A percentile compares a stretch with the other conserved stretches of the same genome.
Evolutionary conservation across 768 basidiomycete species (phyloP).

Genomic region (Termitomyces sp.): DNA sequence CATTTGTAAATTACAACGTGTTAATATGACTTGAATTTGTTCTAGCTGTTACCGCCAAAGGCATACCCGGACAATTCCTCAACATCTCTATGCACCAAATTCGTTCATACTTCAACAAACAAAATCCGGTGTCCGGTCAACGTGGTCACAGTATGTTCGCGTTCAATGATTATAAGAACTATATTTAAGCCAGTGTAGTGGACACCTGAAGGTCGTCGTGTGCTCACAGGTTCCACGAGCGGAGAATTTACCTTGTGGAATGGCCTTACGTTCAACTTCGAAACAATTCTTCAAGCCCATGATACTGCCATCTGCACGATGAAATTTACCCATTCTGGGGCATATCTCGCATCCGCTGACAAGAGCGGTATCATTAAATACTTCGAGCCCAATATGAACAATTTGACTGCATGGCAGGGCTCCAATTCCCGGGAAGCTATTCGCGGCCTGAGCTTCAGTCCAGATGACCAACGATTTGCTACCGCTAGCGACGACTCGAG

Average conservation of each 20-base stretch:
- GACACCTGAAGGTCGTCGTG: constrained; percentile 93
- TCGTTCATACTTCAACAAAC: constrained; percentile 97
- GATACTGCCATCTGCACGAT: constrained; percentile 91
- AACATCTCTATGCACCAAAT: constrained; percentile 93
- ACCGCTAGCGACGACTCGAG: constrained; percentile 95
- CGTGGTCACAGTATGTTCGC: constrained; percentile 73
- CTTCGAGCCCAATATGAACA: constrained; percentile 99
- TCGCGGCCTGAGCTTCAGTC: constrained; percentile 86
- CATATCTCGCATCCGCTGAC: constrained; percentile 89
- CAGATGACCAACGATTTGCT: constrained; percentile 87
- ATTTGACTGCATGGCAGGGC: constrained; percentile 88
- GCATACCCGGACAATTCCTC: constrained; percentile 90
- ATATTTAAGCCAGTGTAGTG: constrained; percentile 48
- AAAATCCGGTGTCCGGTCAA: constrained; percentile 98
- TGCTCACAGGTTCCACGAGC: constrained; percentile 92
- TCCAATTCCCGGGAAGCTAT: constrained; percentile 87
- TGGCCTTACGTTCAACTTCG: constrained; percentile 98
- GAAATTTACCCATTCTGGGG: constrained; percentile 88
- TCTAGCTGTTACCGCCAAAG: constrained; percentile 86
- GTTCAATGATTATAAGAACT: neutral
- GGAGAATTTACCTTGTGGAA: constrained; percentile 99
- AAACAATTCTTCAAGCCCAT: constrained; percentile 98
- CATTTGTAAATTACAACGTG: constrained; percentile 10
- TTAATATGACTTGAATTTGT: constrained; percentile 13
- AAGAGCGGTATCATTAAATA: constrained; percentile 95